These are phyloP conservation scores for Lavandula angustifolia DNA, from an alignment of 257 asterid genomes.

Conservation along the genomic window DNA sequence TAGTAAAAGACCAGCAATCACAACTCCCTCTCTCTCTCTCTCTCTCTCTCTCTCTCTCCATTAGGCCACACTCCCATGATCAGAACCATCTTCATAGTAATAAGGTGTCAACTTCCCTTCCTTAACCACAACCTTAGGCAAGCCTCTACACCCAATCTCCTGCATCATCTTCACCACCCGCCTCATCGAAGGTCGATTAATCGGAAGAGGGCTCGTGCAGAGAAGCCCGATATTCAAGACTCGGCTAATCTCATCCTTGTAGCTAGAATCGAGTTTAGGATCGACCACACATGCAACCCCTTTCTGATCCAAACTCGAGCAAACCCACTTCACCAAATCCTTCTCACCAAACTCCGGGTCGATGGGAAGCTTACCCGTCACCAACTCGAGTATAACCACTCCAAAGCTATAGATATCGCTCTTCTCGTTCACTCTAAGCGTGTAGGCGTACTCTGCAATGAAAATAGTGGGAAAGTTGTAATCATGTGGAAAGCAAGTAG, in stretches of 20 bases:
- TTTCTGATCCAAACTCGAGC: conserved; percentile 72
- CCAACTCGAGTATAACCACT: conserved; percentile 79
- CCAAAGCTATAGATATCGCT: conserved; percentile 94
- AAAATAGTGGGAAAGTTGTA: neutral
- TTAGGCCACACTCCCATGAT: conserved; percentile 65
- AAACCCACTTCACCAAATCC: conserved; percentile 90
- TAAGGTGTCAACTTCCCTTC: conserved; percentile 83
- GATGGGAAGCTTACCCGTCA: conserved; percentile 68
- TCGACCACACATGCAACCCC: conserved; percentile 68
- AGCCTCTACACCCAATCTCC: conserved; percentile 49
- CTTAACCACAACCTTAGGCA: conserved; percentile 36
- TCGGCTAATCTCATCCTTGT: conserved; percentile 72
- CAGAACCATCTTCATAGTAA: conserved; percentile 73
- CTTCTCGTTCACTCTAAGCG: conserved; percentile 91
- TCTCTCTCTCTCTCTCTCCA: neutral
- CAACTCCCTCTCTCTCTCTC: neutral
- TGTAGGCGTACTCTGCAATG: conserved; percentile 82
- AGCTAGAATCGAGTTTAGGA: conserved; percentile 77
- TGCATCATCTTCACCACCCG: conserved; percentile 88
- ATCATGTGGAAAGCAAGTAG: neutral
- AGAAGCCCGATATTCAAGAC: conserved; percentile 79
- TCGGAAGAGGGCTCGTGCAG: conserved; percentile 93
- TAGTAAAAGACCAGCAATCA: neutral
- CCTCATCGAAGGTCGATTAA: conserved; percentile 94
- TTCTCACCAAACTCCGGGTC: conserved; percentile 93